Percentiles rank a stretch among this genome's conserved stretches.
These are phyloP conservation scores for Scheffersomyces coipomensis DNA, from an alignment of 805 yeast genomes.

Conservation along the genomic window DNA sequence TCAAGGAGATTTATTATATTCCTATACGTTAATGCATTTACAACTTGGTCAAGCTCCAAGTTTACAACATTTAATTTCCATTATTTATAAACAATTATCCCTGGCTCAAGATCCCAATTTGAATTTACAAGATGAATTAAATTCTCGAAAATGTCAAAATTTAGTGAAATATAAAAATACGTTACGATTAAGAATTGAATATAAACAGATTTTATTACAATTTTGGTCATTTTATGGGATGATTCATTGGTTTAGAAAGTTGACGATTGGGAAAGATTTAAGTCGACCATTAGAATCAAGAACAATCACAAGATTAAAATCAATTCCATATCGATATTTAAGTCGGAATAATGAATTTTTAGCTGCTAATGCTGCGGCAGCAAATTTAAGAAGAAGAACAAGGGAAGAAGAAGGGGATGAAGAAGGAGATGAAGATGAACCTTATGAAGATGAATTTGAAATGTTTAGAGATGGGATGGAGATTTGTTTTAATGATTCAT, in stretches of 20 bases:
- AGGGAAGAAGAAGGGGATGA: background rate
- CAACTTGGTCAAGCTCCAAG: slow-evolving; percentile 38
- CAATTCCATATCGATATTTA: slow-evolving; percentile 19
- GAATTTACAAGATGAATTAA: slow-evolving; percentile 4
- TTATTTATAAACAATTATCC: slow-evolving; percentile 20
- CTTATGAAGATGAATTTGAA: background rate
- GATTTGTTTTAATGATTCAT: background rate
- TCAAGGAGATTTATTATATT: slow-evolving; percentile 21
- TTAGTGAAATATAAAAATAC: slow-evolving; percentile 30
- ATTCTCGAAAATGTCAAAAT: slow-evolving; percentile 5
- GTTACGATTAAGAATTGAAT: slow-evolving; percentile 38
- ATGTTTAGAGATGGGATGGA: background rate
- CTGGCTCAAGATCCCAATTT: too few relatives aligned
- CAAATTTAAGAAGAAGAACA: slow-evolving; percentile 1
- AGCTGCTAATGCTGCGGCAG: slow-evolving; percentile 21
- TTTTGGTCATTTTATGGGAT: slow-evolving; percentile 41
- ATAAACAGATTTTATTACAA: slow-evolving; percentile 35
- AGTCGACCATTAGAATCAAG: slow-evolving; percentile 28
- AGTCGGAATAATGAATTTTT: slow-evolving; percentile 21
- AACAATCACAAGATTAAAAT: slow-evolving; percentile 20
- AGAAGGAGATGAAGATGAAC: background rate
- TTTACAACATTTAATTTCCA: slow-evolving; percentile 19
- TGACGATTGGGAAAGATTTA: slow-evolving; percentile 35
- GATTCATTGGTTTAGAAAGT: slow-evolving; percentile 36
- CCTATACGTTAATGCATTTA: slow-evolving; percentile 29